Evolutionary conservation across 2,329 filamentous ascomycete species (phyloP).

Genomic region (Madurella mycetomatis): DNA sequence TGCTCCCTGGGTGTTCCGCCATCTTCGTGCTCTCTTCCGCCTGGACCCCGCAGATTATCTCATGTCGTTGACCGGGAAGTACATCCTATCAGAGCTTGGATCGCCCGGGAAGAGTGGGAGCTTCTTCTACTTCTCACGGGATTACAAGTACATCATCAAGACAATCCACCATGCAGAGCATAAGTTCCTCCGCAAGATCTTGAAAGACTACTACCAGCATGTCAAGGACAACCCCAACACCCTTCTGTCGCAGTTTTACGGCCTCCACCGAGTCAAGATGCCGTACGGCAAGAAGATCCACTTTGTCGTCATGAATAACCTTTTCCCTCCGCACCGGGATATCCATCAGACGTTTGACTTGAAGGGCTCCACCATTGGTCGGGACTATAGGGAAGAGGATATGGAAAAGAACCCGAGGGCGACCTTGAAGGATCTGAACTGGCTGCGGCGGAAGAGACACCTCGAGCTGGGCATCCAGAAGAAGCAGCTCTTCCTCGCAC

Average conservation of each 20-base stretch:
- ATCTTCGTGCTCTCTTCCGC: conserved; percentile 79
- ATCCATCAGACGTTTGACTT: conserved; percentile 96
- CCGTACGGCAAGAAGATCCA: conserved; percentile 97
- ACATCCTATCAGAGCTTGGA: conserved; percentile 93
- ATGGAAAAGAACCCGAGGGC: conserved; percentile 84
- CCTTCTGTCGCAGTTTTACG: conserved; percentile 94
- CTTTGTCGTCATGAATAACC: conserved; percentile 99
- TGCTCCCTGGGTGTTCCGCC: conserved; percentile 98
- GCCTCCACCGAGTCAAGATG: conserved; percentile 95
- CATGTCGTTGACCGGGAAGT: conserved; percentile 97
- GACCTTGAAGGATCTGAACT: conserved; percentile 95
- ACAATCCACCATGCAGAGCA: conserved; percentile 96
- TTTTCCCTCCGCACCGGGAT: conserved; percentile 94
- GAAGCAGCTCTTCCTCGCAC: conserved; percentile 81
- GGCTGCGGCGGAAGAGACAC: conserved; percentile 79
- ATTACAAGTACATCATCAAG: conserved; percentile 99
- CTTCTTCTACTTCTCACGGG: conserved; percentile 98
- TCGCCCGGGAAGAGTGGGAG: conserved; percentile 97
- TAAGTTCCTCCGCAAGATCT: conserved; percentile 76
- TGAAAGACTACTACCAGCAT: conserved; percentile 91
- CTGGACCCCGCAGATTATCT: conserved; percentile 96
- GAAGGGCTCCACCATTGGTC: conserved; percentile 91
- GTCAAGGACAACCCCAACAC: conserved; percentile 94
- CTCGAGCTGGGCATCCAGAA: conserved; percentile 87
- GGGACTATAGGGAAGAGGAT: conserved; percentile 86